Percentiles rank a stretch among this genome's conserved stretches.
These are phyloP conservation scores for Apophysomyces elegans DNA, from an alignment of 371 early-diverging fungal genomes.

Conservation along the genomic window DNA sequence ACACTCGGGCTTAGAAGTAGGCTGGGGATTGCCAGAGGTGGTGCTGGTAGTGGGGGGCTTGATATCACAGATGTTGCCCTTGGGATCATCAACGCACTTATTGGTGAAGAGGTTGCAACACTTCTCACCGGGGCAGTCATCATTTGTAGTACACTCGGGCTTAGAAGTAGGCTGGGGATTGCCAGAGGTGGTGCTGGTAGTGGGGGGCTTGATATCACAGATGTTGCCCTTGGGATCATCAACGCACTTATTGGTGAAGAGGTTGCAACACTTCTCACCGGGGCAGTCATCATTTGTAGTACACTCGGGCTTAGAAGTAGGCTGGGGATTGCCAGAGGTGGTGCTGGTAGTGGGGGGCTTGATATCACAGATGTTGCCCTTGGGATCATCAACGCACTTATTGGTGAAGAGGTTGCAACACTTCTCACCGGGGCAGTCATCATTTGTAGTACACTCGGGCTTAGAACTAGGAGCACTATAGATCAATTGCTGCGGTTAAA, in stretches of 20 bases:
- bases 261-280: constrained; percentile 17
- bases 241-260: constrained; percentile 16
- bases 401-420: constrained; percentile 20
- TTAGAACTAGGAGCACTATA: not conserved
- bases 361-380: not conserved
- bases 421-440: constrained; percentile 15
- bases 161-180: constrained; percentile 5
- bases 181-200: constrained; percentile 8
- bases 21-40: constrained; percentile 8
- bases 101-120: constrained; percentile 18
- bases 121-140: constrained; percentile 18
- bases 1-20: constrained; percentile 12
- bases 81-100: constrained; percentile 14
- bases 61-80: constrained; percentile 14
- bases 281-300: constrained; percentile 10
- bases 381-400: constrained; percentile 16
- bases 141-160: constrained; percentile 13
- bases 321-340: not conserved
- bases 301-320: constrained; percentile 1
- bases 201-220: constrained; percentile 12
- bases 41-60: constrained; percentile 4
- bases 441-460: constrained; percentile 16
- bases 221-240: constrained; percentile 16
- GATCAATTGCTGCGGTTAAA: not conserved
- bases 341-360: not conserved